Evolutionary conservation across 179 eudicot genomes (phyloP).

Genomic region (Carnegiea gigantea): DNA sequence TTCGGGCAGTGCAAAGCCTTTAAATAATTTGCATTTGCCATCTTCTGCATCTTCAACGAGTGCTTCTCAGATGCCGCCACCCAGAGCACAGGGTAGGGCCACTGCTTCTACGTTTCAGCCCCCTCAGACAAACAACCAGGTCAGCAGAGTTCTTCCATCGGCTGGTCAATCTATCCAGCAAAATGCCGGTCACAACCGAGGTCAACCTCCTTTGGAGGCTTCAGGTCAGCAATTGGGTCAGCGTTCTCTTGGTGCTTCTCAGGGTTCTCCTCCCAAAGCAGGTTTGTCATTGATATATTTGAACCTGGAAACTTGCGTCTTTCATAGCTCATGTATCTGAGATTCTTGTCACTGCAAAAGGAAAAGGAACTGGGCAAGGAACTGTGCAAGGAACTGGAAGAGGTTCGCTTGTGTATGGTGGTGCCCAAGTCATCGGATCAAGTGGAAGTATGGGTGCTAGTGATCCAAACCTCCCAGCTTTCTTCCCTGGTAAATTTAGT

Average conservation of each 20-base stretch:
- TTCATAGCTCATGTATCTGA: conserved; percentile 49
- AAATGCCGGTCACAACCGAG: conserved; percentile 26
- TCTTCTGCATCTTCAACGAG: conserved; percentile 44
- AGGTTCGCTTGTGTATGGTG: conserved; percentile 62
- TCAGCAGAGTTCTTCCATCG: conserved; percentile 41
- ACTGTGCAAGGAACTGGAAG: conserved; percentile 44
- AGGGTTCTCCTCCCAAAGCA: conserved; percentile 54
- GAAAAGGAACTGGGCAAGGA: conserved; percentile 42
- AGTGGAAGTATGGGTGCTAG: conserved; percentile 57
- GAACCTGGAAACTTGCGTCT: conserved; percentile 40
- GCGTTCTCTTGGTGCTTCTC: conserved; percentile 51
- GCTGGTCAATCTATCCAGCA: conserved; percentile 25
- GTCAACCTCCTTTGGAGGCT: conserved; percentile 24
- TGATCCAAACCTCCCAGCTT: conserved; percentile 75
- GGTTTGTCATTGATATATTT: conserved; percentile 35
- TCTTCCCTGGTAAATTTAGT: conserved; percentile 66
- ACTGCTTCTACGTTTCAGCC: conserved; percentile 48
- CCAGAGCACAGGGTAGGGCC: conserved; percentile 69
- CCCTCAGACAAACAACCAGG: conserved; percentile 47
- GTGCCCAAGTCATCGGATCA: conserved; percentile 59
- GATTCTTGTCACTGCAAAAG: conserved; percentile 44
- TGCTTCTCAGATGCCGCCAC: conserved; percentile 40
- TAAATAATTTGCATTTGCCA: conserved; percentile 39
- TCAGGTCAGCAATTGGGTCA: conserved; percentile 51
- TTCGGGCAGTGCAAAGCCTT: conserved; percentile 43